phyloP scores from a whole-genome alignment of 2,329 filamentous ascomycete species.

The Sclerotinia sclerotiorum region DNA sequence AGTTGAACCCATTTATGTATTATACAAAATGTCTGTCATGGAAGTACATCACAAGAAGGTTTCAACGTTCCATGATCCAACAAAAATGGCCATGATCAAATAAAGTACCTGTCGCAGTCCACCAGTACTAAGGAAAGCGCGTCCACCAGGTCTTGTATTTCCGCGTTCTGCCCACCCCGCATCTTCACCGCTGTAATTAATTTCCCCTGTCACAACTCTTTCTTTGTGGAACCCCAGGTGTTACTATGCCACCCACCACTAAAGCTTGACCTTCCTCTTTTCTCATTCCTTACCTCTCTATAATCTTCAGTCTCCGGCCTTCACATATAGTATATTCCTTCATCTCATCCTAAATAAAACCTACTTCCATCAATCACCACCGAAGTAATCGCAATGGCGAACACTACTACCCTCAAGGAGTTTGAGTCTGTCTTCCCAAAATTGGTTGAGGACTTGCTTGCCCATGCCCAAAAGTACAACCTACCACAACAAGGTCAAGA shows the following conservation, averaged over 20 bases:
- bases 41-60: background rate
- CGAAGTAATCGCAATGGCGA: slow-evolving; percentile 50
- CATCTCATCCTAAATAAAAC: background rate
- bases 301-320: slow-evolving; percentile 2
- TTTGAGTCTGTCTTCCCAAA: slow-evolving; percentile 90
- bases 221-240: background rate
- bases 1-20: background rate
- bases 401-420: slow-evolving; percentile 76
- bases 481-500: slow-evolving; percentile 76
- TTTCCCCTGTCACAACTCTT: background rate
- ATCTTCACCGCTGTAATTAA: slow-evolving; percentile 23
- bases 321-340: slow-evolving; percentile 19
- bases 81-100: background rate
- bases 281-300: background rate
- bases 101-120: background rate
- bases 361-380: background rate
- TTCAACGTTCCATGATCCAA: background rate
- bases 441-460: slow-evolving; percentile 78
- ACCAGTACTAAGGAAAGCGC: slow-evolving; percentile 18
- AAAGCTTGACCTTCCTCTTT: background rate
- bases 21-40: background rate
- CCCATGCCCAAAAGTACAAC: slow-evolving; percentile 77
- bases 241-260: background rate
- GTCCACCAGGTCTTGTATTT: slow-evolving; percentile 7
- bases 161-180: slow-evolving; percentile 24